Evolutionary conservation across 2,329 filamentous ascomycete genomes (phyloP).

Genomic region (Alternaria brassicae): DNA sequence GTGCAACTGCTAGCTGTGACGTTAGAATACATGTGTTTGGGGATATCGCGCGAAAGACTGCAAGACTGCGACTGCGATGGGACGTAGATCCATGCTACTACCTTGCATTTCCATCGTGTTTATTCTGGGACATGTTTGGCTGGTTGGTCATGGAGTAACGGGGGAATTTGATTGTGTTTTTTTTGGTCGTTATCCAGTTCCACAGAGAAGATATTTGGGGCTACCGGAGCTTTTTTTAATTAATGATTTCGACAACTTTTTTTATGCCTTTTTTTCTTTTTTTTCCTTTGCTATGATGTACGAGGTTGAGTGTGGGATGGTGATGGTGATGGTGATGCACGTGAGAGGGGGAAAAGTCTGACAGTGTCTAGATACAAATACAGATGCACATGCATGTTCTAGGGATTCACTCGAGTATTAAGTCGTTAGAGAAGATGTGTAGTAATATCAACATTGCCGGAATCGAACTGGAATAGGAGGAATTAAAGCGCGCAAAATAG

Average conservation of each 20-base stretch:
- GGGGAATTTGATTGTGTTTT: not conserved
- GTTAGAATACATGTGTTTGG: conserved; percentile 8
- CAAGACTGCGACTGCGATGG: not conserved
- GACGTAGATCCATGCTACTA: not conserved
- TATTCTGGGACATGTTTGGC: conserved; percentile 9
- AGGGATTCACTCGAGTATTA: no score
- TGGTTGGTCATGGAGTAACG: not conserved
- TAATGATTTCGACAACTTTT: not conserved
- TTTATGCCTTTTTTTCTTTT: no score
- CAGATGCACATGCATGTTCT: no score
- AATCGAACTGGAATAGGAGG: no score
- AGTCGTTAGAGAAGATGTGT: no score
- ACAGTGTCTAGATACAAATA: no score
- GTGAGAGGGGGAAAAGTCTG: no score
- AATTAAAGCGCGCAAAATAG: no score
- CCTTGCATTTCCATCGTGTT: conserved; percentile 4
- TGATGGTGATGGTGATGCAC: no score
- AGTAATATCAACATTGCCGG: no score
- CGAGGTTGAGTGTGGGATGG: no score
- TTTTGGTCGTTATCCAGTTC: not conserved
- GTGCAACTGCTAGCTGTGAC: conserved; percentile 66
- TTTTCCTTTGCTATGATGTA: no score
- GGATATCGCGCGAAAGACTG: not conserved
- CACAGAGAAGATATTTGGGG: not conserved
- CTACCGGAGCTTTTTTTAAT: not conserved